A percentile compares a stretch with the other conserved stretches of the same genome.
Conservation (phyloP, 306 rosid species). For the Glycine tomentella region DNA sequence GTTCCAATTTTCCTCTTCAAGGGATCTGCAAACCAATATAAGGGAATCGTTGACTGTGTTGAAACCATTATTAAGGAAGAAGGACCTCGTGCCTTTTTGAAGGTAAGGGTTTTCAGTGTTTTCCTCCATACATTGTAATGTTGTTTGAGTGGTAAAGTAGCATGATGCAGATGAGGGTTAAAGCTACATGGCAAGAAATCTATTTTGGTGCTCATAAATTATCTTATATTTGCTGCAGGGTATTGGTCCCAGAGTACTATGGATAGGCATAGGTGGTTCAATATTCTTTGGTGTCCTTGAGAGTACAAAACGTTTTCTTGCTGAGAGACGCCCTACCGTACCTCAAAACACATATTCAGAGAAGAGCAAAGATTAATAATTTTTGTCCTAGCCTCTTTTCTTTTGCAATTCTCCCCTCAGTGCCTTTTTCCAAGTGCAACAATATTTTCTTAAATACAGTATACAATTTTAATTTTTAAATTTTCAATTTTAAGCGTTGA, state of each 20-base stretch:
- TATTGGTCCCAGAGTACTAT: conserved; percentile 77
- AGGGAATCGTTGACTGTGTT: conserved; percentile 87
- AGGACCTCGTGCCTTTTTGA: conserved; percentile 81
- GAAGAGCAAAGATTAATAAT: conserved; percentile 24
- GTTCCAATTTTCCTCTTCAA: conserved; percentile 45
- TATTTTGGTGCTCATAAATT: conserved; percentile 14
- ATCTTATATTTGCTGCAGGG: conserved; percentile 57
- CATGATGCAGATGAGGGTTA: conserved; percentile 29
- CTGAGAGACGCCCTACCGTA: conserved; percentile 56
- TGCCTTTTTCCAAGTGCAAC: background rate
- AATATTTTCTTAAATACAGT: background rate
- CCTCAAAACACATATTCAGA: conserved; percentile 20
- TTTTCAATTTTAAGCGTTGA: background rate
- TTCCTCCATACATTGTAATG: conserved; percentile 24
- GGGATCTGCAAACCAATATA: conserved; percentile 89
- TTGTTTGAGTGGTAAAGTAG: conserved; percentile 12
- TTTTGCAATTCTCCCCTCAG: background rate
- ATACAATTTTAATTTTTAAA: background rate
- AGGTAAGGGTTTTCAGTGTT: conserved; percentile 60
- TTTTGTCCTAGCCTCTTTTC: background rate
- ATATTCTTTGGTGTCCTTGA: conserved; percentile 82
- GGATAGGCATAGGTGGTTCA: conserved; percentile 91
- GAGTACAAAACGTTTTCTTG: conserved; percentile 70
- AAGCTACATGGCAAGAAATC: conserved; percentile 3
- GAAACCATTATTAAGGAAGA: conserved; percentile 91